Base-by-base conservation (phyloP, 352 stramenopile genomes). In the Phytophthora brassicae region DNA sequence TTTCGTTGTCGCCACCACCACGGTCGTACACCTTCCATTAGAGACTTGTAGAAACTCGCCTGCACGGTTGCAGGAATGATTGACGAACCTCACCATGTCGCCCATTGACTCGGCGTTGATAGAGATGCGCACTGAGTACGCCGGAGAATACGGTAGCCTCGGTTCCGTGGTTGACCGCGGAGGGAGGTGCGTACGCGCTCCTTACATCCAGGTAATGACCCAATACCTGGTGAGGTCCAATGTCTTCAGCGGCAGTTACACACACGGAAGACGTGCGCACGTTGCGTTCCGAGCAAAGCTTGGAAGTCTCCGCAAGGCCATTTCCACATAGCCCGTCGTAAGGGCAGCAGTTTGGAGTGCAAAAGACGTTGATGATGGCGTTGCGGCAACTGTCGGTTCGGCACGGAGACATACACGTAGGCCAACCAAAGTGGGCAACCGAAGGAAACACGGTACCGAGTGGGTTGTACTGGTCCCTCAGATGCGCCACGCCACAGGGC, bases 261-360 rank as follows among this genome's bases (percentile, higher is more conserved):
- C 0, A 41, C 53, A 4, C 39, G 29, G 13, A 3, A 54, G 22
- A 14, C 42, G 22, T 53, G 20, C 20, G 42, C 22, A 31, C 3
- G 9, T 61, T 61, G 6, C 33, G n/a, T 6, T 5, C 14, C 22
- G 39, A 39, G 7, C 13, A 51, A 17, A 61, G 23, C 43, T 54
- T 41, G 42, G 2, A 9, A 1, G 33, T 54, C 31, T 61, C 43
- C 1, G 1, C 23, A 2, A 54, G 8, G 0, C 53, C 53, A 33
- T 61, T 61, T 7, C 39, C 39, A 11, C 39, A 46, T 6, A 14
- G 1, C 5, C 39, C 39, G 4, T 26, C n/a, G 39, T 26, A 46
- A 0, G 39, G 39, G 39, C 39, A 46, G 1, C 39, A 4, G n/a
- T 46, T 46, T 6, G 16, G 4, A 16, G 23, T 46, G 17, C 39